phyloP scores from a whole-genome alignment of 352 stramenopile genomes.

The Thalassiosira gravida region DNA sequence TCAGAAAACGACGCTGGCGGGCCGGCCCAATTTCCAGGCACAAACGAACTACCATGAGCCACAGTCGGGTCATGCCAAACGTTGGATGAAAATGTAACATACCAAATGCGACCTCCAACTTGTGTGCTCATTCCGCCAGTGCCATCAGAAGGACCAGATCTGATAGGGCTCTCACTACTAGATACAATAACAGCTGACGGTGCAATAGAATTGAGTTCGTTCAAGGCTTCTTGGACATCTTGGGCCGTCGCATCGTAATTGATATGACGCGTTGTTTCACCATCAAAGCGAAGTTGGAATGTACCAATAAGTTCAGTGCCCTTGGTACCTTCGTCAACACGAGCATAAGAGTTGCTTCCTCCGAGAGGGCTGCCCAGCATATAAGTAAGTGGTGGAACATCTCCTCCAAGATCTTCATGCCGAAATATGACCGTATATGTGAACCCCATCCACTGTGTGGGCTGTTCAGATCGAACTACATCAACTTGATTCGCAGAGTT shows the following conservation, averaged over 20 bases:
- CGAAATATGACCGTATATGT: conserved; percentile 86
- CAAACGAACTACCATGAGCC: conserved; percentile 87
- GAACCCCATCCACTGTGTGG: conserved; percentile 84
- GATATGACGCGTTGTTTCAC: conserved; percentile 92
- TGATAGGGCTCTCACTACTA: conserved; percentile 62
- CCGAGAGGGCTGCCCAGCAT: conserved; percentile 36
- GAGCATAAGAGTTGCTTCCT: conserved; percentile 68
- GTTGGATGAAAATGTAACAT: conserved; percentile 92
- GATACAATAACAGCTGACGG: conserved; percentile 90
- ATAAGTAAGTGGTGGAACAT: conserved; percentile 83
- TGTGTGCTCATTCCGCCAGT: conserved; percentile 59
- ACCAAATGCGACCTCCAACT: conserved; percentile 69
- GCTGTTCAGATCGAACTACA: conserved; percentile 67
- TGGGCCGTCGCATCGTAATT: conserved; percentile 87
- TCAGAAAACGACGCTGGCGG: conserved; percentile 84
- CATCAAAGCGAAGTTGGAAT: conserved; percentile 92
- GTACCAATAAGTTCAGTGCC: conserved; percentile 90
- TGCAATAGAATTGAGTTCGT: conserved; percentile 91
- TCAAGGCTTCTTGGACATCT: conserved; percentile 90
- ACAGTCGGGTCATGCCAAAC: conserved; percentile 91
- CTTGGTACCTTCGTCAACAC: conserved; percentile 86
- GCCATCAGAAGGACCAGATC: conserved; percentile 50
- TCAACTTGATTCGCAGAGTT: conserved; percentile 61
- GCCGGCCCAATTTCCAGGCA: conserved; percentile 92
- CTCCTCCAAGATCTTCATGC: conserved; percentile 87